Evolutionary conservation across 257 asterid genomes (phyloP).

Genomic region (Catharanthus roseus): DNA sequence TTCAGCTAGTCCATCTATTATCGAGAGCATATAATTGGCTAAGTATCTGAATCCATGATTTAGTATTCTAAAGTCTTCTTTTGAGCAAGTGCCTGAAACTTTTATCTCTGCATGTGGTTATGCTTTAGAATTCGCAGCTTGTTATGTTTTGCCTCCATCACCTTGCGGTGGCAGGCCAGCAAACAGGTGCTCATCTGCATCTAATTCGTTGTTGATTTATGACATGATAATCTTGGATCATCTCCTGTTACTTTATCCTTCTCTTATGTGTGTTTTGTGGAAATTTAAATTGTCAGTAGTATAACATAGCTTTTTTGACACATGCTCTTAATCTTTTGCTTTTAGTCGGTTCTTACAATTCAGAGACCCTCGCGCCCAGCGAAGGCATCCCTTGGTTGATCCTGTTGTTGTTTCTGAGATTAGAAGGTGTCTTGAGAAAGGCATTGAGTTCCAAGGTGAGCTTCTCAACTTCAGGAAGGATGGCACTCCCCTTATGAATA

Average conservation of each 20-base stretch:
- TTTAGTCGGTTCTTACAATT: constrained; percentile 87
- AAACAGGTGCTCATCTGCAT: neutral
- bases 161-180: neutral
- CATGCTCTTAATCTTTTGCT: constrained; percentile 19
- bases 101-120: neutral
- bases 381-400: constrained; percentile 92
- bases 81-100: neutral
- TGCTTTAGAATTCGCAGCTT: neutral
- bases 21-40: neutral
- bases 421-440: constrained; percentile 76
- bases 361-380: constrained; percentile 80
- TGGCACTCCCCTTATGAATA: constrained; percentile 79
- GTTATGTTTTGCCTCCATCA: neutral
- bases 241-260: neutral
- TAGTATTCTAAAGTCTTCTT: neutral
- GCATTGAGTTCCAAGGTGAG: constrained; percentile 87
- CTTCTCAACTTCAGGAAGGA: constrained; percentile 89
- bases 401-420: constrained; percentile 90
- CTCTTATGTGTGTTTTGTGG: neutral
- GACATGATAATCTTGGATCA: neutral
- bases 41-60: neutral
- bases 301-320: constrained; percentile 20
- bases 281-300: constrained; percentile 4
- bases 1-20: constrained; percentile 2
- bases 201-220: neutral